A percentile compares a stretch with the other conserved stretches of the same genome.
phyloP scores from a whole-genome alignment of 208 protist species.

The Leishmania gerbilli region DNA sequence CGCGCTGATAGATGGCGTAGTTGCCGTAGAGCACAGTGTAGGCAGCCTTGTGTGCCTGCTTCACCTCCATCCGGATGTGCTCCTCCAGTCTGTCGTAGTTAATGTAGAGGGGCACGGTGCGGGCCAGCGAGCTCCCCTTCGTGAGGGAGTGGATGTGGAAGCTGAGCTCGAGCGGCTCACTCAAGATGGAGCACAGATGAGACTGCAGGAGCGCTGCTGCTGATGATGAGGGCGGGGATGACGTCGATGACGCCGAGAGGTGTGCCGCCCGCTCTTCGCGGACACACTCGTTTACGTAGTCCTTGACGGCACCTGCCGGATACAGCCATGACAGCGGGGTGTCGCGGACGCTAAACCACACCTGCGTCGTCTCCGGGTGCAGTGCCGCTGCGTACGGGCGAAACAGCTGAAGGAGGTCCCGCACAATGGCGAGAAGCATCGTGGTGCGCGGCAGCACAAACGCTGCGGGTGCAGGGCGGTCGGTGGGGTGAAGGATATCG shows the following conservation, averaged over 20 bases:
- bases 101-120: slow-evolving; percentile 37
- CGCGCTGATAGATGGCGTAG: slow-evolving; percentile 42
- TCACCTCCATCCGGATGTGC: slow-evolving; percentile 47
- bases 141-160: slow-evolving; percentile 48
- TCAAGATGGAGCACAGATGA: slow-evolving; percentile 19
- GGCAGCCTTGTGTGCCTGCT: slow-evolving; percentile 51
- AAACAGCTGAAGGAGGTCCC: slow-evolving; percentile 57
- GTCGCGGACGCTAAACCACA: slow-evolving; percentile 59
- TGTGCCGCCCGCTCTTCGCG: slow-evolving; percentile 18
- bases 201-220: slow-evolving; percentile 13
- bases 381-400: slow-evolving; percentile 38
- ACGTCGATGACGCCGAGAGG: neutral
- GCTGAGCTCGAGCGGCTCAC: slow-evolving; percentile 41
- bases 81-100: slow-evolving; percentile 42
- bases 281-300: slow-evolving; percentile 50
- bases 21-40: slow-evolving; percentile 55
- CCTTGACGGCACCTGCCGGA: slow-evolving; percentile 66
- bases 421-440: slow-evolving; percentile 56
- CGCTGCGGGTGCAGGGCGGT: slow-evolving; percentile 42
- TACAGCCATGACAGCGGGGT: slow-evolving; percentile 65
- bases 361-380: slow-evolving; percentile 43
- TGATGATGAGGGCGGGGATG: neutral
- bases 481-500: slow-evolving; percentile 41
- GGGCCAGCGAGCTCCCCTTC: slow-evolving; percentile 32
- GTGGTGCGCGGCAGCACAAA: slow-evolving; percentile 75